Base-by-base conservation (phyloP, 106 monocot genomes). In the Triglochin maritima region DNA sequence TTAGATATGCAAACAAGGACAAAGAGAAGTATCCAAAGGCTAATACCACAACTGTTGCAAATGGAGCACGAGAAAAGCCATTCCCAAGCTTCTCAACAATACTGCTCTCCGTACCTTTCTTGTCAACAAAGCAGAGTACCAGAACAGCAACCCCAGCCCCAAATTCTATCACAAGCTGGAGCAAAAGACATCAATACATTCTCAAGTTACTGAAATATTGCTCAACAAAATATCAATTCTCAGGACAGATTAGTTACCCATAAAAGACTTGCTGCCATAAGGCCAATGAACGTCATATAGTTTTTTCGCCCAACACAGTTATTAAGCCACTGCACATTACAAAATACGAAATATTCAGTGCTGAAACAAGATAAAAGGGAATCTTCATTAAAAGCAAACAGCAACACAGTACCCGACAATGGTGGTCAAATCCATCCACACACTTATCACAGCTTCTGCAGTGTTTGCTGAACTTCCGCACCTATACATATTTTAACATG, bases 391-490 rank as follows among this genome's bases (percentile, higher is more conserved):
- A 12, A 12, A 3, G 55, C 55, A 55, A 55, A 55, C 4, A 55
- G 16, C 59, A 29, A 3, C 16, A 12, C 4, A 3, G 9, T 58
- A 98, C 96, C 88, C 96, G 78, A 44, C 96, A 98, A 74, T 98
- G 96, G 69, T 98, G 96, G 66, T 98, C 96, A 79, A 98, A 98
- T 59, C 91, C 91, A 82, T 98, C 96, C 45, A 92, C 88, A 81
- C 96, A 98, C 76, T 98, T 98, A 71, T 98, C 96, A 72, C 96
- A 98, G 47, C 96, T 98, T 86, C 91, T 83, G 57, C 96, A 98
- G 71, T 98, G 96, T 64, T 98, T 98, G 69, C 96, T 98, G 72
- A 83, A 92, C 72, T 86, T 88, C 7, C 84, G 81, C 17, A 98
- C 96, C 96, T 91, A 77, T 49, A 73, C 74, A 11, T 7, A 0